These are phyloP conservation scores for Paecilomyces formosus DNA, from an alignment of 2,329 filamentous ascomycete genomes.

Conservation along the genomic window DNA sequence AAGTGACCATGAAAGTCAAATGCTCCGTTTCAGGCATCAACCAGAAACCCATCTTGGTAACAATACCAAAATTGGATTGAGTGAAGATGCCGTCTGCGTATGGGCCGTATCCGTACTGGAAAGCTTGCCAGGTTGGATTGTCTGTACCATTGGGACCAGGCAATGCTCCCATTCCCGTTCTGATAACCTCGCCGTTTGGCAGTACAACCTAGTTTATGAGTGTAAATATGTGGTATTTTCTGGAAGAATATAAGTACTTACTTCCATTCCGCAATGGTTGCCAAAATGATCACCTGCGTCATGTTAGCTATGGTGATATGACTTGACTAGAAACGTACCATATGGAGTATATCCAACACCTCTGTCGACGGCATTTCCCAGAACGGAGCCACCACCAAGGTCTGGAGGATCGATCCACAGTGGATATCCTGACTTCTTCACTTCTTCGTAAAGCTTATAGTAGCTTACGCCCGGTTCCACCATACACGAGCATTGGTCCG, in stretches of 20 bases:
- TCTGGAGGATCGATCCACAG: constrained; percentile 45
- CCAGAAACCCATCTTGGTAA: constrained; percentile 15
- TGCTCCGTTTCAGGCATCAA: constrained; percentile 30
- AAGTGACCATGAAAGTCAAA: constrained; percentile 35
- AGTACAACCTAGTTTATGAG: constrained; percentile 24
- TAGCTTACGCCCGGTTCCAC: constrained; percentile 41
- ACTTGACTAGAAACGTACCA: background rate
- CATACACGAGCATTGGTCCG: constrained; percentile 22
- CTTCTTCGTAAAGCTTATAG: constrained; percentile 37
- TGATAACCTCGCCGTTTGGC: constrained; percentile 28
- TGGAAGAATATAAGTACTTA: background rate
- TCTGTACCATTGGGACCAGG: constrained; percentile 15
- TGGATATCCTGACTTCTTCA: constrained; percentile 28
- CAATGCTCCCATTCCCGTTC: constrained; percentile 34
- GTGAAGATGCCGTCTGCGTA: constrained; percentile 26
- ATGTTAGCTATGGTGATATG: background rate
- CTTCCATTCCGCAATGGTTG: constrained; percentile 36
- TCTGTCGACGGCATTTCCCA: constrained; percentile 45
- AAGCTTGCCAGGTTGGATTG: constrained; percentile 25
- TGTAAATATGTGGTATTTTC: background rate
- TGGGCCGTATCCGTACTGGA: constrained; percentile 24
- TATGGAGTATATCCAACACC: constrained; percentile 36
- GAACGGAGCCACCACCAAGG: constrained; percentile 43
- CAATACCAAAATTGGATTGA: constrained; percentile 12
- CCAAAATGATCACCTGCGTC: constrained; percentile 25